Conservation (phyloP, 176 grass and related monocot species). For the Lolium multiflorum region DNA sequence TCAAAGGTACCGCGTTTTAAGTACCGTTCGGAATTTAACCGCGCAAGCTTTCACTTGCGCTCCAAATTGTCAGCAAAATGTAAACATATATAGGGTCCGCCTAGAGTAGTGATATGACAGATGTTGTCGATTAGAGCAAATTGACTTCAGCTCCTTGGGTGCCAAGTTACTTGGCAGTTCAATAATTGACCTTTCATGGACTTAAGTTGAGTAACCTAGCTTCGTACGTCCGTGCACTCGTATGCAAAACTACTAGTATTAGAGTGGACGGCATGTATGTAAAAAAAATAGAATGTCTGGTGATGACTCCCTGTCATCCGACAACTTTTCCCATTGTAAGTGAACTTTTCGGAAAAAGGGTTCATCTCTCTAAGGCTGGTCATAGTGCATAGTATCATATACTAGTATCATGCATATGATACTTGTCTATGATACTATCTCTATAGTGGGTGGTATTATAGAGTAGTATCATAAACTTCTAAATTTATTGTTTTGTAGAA, state of each 20-base stretch:
- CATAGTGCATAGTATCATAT: too few species aligned
- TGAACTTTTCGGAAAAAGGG: neutral
- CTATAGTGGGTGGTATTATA: too few species aligned
- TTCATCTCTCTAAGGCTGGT: neutral
- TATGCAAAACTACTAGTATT: neutral
- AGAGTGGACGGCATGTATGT: neutral
- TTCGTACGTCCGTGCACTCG: neutral
- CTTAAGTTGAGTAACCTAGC: neutral
- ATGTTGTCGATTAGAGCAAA: neutral
- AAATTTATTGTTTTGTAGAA: too few species aligned
- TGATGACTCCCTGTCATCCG: neutral
- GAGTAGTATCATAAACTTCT: too few species aligned
- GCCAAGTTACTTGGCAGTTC: neutral
- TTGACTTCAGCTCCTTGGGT: neutral
- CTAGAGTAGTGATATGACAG: neutral
- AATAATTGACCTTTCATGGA: slow-evolving; percentile 1
- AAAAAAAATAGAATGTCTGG: too few species aligned
- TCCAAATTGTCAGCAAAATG: neutral
- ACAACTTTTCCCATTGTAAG: neutral
- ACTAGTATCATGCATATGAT: too few species aligned
- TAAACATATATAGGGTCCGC: neutral
- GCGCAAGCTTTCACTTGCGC: neutral
- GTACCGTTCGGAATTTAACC: neutral
- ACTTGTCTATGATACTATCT: too few species aligned
- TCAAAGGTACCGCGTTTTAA: neutral